phyloP scores from a whole-genome alignment of 148 eudicot genomes.

The Rheum nobile region DNA sequence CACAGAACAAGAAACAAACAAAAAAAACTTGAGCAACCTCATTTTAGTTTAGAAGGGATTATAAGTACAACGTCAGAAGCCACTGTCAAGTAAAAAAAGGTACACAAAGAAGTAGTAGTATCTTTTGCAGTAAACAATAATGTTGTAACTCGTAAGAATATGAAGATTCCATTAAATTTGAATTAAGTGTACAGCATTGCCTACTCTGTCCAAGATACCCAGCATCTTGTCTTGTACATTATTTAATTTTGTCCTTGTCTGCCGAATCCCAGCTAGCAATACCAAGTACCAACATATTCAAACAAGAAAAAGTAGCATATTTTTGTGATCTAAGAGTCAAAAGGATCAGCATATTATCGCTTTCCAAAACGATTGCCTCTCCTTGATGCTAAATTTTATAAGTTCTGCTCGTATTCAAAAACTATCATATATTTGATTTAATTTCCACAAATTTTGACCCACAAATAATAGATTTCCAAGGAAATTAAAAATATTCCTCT shows the following conservation, averaged over 20 bases:
- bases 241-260: not conserved
- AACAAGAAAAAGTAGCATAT: not conserved
- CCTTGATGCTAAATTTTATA: not conserved
- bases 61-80: not conserved
- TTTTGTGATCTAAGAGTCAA: not conserved
- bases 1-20: constrained; percentile 2
- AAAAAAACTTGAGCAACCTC: not conserved
- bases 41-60: not conserved
- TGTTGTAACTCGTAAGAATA: not conserved
- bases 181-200: not conserved
- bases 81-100: not conserved
- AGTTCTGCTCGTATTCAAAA: not conserved
- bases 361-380: not conserved
- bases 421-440: too few species aligned
- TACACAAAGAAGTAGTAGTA: not conserved
- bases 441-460: not conserved
- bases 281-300: not conserved
- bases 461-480: not conserved
- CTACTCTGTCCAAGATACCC: not conserved
- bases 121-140: not conserved
- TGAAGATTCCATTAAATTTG: not conserved
- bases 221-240: too few species aligned
- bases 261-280: not conserved
- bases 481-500: not conserved
- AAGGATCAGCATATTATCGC: not conserved